These are phyloP conservation scores for Chytriomyces confervae DNA, from an alignment of 192 early-diverging fungal species.

Conservation along the genomic window DNA sequence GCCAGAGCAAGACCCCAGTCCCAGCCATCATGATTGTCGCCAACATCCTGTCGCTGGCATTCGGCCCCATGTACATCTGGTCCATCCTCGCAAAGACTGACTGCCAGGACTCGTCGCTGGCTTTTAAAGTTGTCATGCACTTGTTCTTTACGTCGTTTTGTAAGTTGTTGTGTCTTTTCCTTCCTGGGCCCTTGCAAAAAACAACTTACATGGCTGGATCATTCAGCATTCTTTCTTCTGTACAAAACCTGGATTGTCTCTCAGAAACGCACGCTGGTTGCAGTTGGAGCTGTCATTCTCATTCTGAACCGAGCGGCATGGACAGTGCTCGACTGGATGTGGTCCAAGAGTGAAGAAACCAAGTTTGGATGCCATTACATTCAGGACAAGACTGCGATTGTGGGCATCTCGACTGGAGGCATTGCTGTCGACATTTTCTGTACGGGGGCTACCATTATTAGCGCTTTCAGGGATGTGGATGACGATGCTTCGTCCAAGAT, in stretches of 20 bases:
- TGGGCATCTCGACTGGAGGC: neutral
- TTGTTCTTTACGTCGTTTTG: neutral
- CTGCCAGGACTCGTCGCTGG: neutral
- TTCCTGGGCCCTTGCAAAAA: no score
- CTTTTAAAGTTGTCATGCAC: neutral
- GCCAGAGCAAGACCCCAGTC: neutral
- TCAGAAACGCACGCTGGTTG: neutral
- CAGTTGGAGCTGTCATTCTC: neutral
- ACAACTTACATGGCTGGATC: no score
- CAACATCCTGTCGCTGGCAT: neutral
- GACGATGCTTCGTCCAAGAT: neutral
- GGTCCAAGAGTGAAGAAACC: neutral
- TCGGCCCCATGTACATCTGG: neutral
- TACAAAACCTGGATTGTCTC: conserved; percentile 5
- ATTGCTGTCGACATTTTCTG: neutral
- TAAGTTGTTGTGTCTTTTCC: no score
- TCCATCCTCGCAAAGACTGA: neutral
- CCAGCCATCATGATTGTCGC: neutral
- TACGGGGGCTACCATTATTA: neutral
- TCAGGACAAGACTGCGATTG: neutral
- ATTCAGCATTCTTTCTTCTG: neutral
- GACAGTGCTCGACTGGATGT: neutral
- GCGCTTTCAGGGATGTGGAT: neutral
- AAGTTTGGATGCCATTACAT: neutral
- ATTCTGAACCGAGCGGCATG: neutral